Base-by-base conservation (phyloP, 108 stramenopile species). In the Nitzschia putrida region DNA sequence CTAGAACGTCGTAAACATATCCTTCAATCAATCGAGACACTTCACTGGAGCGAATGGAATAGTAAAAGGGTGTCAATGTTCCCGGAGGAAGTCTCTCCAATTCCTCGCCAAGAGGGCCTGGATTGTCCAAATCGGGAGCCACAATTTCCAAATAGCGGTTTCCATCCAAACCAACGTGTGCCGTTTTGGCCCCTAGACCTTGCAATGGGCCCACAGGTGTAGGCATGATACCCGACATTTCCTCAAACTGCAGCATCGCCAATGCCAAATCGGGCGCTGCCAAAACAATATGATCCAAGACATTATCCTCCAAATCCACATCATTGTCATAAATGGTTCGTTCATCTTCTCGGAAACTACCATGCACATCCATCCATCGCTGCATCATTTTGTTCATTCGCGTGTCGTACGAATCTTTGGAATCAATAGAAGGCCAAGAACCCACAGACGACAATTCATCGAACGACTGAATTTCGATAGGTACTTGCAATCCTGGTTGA, bases 341-440 rank as follows among this genome's bases (percentile, higher is more conserved):
- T 22, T 57, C 26, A 37, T 39, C 68, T 8, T 69, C 68, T 11
- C 64, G 42, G 23, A 37, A 42, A 10, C n/a, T 61, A 26, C 54
- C 71, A 64, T 72, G 40, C 2, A 72, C 12, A 47, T 63, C 71
- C 71, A 64, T 64, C 71, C 71, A 72, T 64, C 61, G 61, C 43
- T 72, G 61, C 61, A 72, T 64, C 71, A 72, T 72, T 23, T 72
- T 72, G 58, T 72, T 64, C 71, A 72, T 64, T 21, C 61, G 43
- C 1, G 71, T 72, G 41, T 72, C 61, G 43, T 63, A 64, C 29
- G 71, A 64, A 52, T 72, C 71, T 16, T 72, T 23, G 14, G 71
- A 72, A 18, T 63, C 71, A 41, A 64, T 64, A 22, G 71, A 72
- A 10, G 61, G 61, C 61, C 61, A 63, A 8, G 71, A 72, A 7